Evolutionary conservation across 495 filamentous ascomycete species (phyloP).

Genomic region (Thermothielavioides terrestris): DNA sequence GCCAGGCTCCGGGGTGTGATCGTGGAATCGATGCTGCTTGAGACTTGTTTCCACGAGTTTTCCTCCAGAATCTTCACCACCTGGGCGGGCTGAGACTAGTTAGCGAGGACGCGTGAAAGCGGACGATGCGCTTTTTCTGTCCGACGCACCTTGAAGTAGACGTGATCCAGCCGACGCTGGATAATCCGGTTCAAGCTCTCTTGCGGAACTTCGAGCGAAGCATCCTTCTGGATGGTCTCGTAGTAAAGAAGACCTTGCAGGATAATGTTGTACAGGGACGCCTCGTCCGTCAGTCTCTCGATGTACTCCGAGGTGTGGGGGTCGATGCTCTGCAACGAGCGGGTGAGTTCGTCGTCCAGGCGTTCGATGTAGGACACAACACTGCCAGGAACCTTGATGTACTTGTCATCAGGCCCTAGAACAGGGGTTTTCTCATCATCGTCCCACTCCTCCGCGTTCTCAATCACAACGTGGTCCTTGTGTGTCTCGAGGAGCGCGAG

Average conservation of each 20-base stretch:
- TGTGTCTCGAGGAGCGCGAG: constrained; percentile 72
- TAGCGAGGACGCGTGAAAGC: constrained; percentile 10
- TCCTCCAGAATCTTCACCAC: constrained; percentile 90
- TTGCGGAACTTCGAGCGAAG: constrained; percentile 64
- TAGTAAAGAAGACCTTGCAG: constrained; percentile 79
- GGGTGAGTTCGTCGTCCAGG: constrained; percentile 93
- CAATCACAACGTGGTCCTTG: constrained; percentile 70
- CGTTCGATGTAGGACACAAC: constrained; percentile 91
- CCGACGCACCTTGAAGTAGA: constrained; percentile 84
- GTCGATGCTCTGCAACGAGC: constrained; percentile 92
- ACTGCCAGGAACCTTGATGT: constrained; percentile 83
- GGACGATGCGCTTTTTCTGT: background rate
- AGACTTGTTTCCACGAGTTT: constrained; percentile 79
- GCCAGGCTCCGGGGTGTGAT: constrained; percentile 64
- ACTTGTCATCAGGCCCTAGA: constrained; percentile 58
- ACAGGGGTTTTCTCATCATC: constrained; percentile 90
- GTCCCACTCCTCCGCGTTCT: constrained; percentile 95
- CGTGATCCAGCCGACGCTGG: constrained; percentile 88
- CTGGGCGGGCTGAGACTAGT: constrained; percentile 59
- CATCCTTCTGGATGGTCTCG: constrained; percentile 63
- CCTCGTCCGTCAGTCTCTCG: constrained; percentile 84
- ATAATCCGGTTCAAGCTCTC: constrained; percentile 84
- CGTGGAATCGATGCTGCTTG: constrained; percentile 58
- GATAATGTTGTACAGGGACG: constrained; percentile 83
- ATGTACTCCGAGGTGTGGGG: constrained; percentile 99